Percentiles rank a stretch among this genome's conserved stretches.
Conservation (phyloP, 768 basidiomycete genomes). For the Suillus spraguei region DNA sequence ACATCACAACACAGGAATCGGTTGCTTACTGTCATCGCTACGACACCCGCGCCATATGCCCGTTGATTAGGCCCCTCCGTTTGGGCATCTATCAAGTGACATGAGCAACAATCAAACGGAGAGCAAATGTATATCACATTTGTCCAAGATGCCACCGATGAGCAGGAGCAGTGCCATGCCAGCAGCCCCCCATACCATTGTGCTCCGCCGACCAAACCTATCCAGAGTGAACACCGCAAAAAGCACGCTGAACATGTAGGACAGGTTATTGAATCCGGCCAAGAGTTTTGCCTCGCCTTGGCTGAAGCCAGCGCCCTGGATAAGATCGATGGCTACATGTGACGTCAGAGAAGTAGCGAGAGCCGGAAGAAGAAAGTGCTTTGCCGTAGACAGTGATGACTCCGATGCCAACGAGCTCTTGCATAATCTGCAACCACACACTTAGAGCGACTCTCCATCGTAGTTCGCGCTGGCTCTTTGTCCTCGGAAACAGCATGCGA, state of each 20-base stretch:
- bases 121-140: slow-evolving; percentile 5
- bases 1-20: background rate
- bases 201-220: slow-evolving; percentile 11
- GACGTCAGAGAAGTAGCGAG: background rate
- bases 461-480: slow-evolving; percentile 15
- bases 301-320: slow-evolving; percentile 13
- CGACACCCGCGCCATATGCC: background rate
- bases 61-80: slow-evolving; percentile 8
- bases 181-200: slow-evolving; percentile 14
- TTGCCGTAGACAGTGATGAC: slow-evolving; percentile 14
- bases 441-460: slow-evolving; percentile 14
- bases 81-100: slow-evolving; percentile 8
- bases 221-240: slow-evolving; percentile 16
- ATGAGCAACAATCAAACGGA: background rate
- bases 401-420: slow-evolving; percentile 16
- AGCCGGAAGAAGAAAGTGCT: background rate
- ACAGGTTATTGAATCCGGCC: slow-evolving; percentile 13
- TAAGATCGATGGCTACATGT: slow-evolving; percentile 11
- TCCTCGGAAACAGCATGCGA: slow-evolving; percentile 14
- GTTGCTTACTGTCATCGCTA: background rate
- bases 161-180: slow-evolving; percentile 9
- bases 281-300: slow-evolving; percentile 12
- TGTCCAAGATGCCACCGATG: slow-evolving; percentile 11
- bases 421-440: slow-evolving; percentile 16
- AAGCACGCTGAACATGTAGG: slow-evolving; percentile 15